These are phyloP conservation scores for Sequoiadendron giganteum DNA, from an alignment of 75 land plant species.

Conservation along the genomic window DNA sequence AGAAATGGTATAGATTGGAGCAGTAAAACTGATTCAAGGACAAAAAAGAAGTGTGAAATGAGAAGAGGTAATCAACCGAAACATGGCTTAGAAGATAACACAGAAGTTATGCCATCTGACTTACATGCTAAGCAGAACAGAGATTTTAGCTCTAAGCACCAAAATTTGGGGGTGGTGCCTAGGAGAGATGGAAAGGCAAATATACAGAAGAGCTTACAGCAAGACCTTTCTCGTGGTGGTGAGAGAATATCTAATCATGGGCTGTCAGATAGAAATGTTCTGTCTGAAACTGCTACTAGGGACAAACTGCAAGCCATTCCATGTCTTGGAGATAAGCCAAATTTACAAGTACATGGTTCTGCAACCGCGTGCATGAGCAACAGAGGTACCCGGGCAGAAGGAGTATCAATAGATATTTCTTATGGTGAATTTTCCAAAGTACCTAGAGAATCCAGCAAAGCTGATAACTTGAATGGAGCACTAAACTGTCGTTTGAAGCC, in stretches of 20 bases:
- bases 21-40: constrained; percentile 20
- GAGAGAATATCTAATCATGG: constrained; percentile 25
- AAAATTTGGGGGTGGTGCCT: neutral
- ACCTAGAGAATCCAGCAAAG: constrained; percentile 25
- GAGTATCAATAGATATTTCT: constrained; percentile 10
- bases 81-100: constrained; percentile 15
- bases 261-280: constrained; percentile 16
- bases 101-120: constrained; percentile 15
- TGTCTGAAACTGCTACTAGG: constrained; percentile 18
- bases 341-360: constrained; percentile 18
- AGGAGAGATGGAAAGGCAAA: constrained; percentile 19
- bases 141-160: neutral
- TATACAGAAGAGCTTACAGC: constrained; percentile 15
- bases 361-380: constrained; percentile 16
- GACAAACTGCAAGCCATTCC: constrained; percentile 25
- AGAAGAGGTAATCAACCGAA: constrained; percentile 19
- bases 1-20: constrained; percentile 1
- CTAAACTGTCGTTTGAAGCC: constrained; percentile 24
- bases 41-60: constrained; percentile 15
- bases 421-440: constrained; percentile 22
- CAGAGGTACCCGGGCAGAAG: constrained; percentile 35
- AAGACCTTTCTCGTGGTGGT: constrained; percentile 11
- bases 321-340: constrained; percentile 22
- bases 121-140: neutral
- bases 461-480: constrained; percentile 28